Evolutionary conservation across 495 filamentous ascomycete species (phyloP), one percentile per base, ranked within the genome.

Genomic region (Penicillium pancosmium): DNA sequence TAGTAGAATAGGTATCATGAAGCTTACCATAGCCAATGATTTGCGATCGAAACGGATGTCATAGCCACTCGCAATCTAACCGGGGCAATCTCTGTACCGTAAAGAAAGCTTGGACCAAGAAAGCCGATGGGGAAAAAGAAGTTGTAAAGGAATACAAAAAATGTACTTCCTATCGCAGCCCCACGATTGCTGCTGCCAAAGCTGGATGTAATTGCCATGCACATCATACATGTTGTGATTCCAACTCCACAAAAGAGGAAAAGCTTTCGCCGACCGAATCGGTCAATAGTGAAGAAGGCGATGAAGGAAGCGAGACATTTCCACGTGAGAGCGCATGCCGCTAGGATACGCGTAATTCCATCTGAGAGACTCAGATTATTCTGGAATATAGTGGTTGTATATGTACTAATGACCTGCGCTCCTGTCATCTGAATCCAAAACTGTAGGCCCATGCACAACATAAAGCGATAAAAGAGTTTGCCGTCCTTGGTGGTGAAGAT

Each of bases 111-210:
- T 55, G 77, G 77, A 5, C 81, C 82, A 1, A 83, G 66, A 71
- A 82, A 85, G 0, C 82, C 83, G 50, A 81, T 69, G 7, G 83
- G 80, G 54, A 82, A 80, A 71, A 83, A 84, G 21, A 73, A 73
- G 60, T 80, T 81, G 74, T 79, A 85, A 9, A 84, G 59, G 67
- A 83, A 83, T 15, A 84, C 68, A 61, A 85, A 85, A 8, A 78
- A 73, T 1, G 76, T 77, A 1, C 67, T 71, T 1, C 58, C 63
- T 15, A 69, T 66, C 2, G 76, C 72, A 2, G 69, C 72, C 13
- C 54, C 75, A 64, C 73, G 80, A 47, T 62, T 54, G 13, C 3
- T 33, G 2, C 35, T 13, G 2, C 57, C 52, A 62, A 74, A 72
- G 61, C 70, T 72, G 31, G 66, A 74, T 8, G 71, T 70, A 54